Conservation (phyloP, 2,329 filamentous ascomycete genomes). For the Aspergillus pseudoterreus region DNA sequence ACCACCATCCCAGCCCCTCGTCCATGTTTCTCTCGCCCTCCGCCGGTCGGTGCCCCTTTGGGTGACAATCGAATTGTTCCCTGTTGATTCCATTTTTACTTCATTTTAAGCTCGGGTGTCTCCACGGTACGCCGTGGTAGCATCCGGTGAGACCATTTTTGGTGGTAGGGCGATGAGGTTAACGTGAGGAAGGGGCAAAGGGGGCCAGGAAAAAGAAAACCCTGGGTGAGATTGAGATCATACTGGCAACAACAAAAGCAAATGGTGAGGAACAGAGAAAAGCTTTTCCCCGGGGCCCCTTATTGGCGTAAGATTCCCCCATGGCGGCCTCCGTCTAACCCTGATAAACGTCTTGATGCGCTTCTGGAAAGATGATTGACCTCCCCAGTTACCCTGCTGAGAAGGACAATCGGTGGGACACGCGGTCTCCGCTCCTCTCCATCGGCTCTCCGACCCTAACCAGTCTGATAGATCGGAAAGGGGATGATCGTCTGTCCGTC, state of each 20-base stretch:
- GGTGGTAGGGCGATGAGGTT: background rate
- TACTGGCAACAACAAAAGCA: background rate
- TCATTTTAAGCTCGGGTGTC: background rate
- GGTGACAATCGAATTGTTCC: background rate
- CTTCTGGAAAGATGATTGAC: constrained; percentile 15
- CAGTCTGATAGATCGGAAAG: constrained; percentile 9
- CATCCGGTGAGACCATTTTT: background rate
- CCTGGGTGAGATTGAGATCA: background rate
- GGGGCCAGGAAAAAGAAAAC: background rate
- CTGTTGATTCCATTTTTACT: background rate
- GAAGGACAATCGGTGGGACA: constrained; percentile 28
- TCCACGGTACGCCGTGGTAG: background rate
- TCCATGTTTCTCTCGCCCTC: background rate
- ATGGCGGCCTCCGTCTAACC: background rate
- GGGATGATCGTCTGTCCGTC: constrained; percentile 7
- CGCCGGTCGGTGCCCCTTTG: background rate
- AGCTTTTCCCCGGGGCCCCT: constrained; percentile 6
- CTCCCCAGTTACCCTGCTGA: constrained; percentile 18
- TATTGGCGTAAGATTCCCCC: background rate
- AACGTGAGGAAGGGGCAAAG: background rate
- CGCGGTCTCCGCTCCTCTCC: constrained; percentile 9
- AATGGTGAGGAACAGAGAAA: constrained; percentile 1
- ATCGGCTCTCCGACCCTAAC: constrained; percentile 5
- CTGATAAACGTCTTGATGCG: constrained; percentile 7
- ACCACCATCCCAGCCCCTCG: background rate